These are phyloP conservation scores for Trichocomaceae sp. DNA, from an alignment of 2,329 filamentous ascomycete species.

Conservation along the genomic window DNA sequence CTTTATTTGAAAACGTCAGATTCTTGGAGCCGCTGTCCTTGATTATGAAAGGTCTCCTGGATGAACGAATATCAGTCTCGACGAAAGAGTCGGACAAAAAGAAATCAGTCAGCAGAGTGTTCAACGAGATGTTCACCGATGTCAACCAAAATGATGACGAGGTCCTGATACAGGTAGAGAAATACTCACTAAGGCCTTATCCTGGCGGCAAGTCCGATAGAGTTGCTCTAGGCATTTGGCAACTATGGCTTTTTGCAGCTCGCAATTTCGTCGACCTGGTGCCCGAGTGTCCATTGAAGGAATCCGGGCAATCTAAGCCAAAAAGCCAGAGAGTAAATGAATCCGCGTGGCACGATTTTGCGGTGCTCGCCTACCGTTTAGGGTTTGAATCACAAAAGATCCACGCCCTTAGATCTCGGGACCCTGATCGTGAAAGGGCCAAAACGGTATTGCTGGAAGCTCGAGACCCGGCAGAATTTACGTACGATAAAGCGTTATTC, in stretches of 20 bases:
- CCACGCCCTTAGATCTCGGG: not conserved
- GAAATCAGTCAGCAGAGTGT: too few species aligned
- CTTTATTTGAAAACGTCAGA: too few species aligned
- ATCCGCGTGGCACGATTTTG: not conserved
- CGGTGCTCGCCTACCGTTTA: not conserved
- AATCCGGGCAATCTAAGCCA: too few species aligned
- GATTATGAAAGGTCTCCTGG: too few species aligned
- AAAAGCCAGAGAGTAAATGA: too few species aligned
- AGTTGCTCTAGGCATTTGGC: not conserved
- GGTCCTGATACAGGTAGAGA: not conserved
- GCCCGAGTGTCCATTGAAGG: too few species aligned
- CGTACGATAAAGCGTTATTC: not conserved
- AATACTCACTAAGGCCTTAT: not conserved
- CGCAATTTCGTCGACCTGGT: not conserved
- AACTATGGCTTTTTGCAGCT: not conserved
- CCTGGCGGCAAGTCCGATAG: not conserved
- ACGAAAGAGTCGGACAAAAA: too few species aligned
- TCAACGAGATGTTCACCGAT: too few species aligned
- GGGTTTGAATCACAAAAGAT: not conserved
- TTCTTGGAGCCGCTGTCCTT: too few species aligned
- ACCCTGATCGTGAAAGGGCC: not conserved
- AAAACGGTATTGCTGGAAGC: not conserved
- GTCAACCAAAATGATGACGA: not conserved
- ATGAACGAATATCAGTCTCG: too few species aligned
- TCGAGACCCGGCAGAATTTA: not conserved